These are phyloP conservation scores for Colletotrichum zoysiae DNA, from an alignment of 2,329 filamentous ascomycete genomes.

Conservation along the genomic window DNA sequence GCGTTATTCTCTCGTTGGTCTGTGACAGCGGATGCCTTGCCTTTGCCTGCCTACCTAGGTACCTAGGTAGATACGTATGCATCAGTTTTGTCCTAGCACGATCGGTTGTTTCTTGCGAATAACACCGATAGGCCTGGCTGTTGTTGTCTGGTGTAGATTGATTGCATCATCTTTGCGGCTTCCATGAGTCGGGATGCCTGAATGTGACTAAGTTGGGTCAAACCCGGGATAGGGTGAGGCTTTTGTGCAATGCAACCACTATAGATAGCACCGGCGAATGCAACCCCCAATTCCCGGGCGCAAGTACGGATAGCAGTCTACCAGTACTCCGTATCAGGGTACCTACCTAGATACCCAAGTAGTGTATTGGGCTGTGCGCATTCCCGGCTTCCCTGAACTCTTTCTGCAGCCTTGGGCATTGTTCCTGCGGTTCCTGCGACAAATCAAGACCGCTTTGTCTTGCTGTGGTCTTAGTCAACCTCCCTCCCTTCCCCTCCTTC, in stretches of 20 bases:
- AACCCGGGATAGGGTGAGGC: not conserved
- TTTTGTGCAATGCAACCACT: not conserved
- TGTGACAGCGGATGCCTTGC: conserved; percentile 4
- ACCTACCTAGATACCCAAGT: too few species aligned
- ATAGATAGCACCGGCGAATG: not conserved
- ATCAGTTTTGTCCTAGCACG: not conserved
- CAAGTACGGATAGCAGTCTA: not conserved
- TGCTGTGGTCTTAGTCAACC: conserved; percentile 14
- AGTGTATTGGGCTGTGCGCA: too few species aligned
- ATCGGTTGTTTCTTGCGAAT: conserved; percentile 3
- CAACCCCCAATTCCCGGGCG: not conserved
- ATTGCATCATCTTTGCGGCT: conserved; percentile 6
- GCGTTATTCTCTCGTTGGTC: not conserved
- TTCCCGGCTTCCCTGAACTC: not conserved
- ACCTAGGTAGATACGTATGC: too few species aligned
- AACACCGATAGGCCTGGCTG: not conserved
- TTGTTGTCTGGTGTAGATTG: not conserved
- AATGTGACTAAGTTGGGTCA: not conserved
- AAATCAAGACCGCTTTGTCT: conserved; percentile 21
- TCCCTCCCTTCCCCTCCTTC: not conserved
- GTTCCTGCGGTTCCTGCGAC: conserved; percentile 15
- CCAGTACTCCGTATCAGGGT: not conserved
- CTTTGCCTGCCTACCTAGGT: not conserved
- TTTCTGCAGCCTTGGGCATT: not conserved
- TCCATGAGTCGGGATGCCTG: not conserved